Conservation (phyloP, 148 eudicot genomes). For the Nepenthes mirabilis region DNA sequence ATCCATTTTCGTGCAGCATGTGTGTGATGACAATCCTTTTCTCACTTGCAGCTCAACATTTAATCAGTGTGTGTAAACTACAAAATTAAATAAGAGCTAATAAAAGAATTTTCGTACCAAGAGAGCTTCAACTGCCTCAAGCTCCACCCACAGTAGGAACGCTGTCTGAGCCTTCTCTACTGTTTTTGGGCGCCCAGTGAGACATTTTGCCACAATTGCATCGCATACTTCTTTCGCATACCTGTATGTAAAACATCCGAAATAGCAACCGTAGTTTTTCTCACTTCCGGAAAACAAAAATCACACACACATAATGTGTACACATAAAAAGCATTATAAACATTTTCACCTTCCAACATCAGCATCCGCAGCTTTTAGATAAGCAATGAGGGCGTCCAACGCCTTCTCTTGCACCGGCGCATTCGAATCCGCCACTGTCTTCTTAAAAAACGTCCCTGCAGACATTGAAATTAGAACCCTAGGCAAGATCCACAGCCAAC, state of each 20-base stretch:
- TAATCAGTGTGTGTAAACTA: too few species aligned
- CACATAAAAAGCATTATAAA: neutral
- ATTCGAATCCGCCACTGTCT: slow-evolving; percentile 84
- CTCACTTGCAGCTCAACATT: too few species aligned
- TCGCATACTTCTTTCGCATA: slow-evolving; percentile 92
- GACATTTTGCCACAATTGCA: slow-evolving; percentile 77
- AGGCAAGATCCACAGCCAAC: slow-evolving; percentile 6
- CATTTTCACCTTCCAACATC: slow-evolving; percentile 66
- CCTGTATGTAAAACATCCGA: slow-evolving; percentile 20
- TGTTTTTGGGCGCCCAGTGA: slow-evolving; percentile 91
- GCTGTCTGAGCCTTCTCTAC: slow-evolving; percentile 89
- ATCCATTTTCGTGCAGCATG: too few species aligned
- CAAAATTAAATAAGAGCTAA: neutral
- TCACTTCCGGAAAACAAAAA: neutral
- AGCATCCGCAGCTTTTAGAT: slow-evolving; percentile 78
- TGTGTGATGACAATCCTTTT: too few species aligned
- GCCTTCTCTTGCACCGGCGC: slow-evolving; percentile 99
- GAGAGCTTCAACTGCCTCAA: slow-evolving; percentile 87
- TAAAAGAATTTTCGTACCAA: slow-evolving; percentile 37
- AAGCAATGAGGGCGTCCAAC: slow-evolving; percentile 79
- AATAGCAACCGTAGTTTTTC: neutral
- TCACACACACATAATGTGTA: neutral
- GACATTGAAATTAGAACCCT: slow-evolving; percentile 1
- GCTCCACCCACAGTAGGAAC: slow-evolving; percentile 93
- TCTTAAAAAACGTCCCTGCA: slow-evolving; percentile 68